A percentile compares a stretch with the other conserved stretches of the same genome.
Evolutionary conservation across 2,329 filamentous ascomycete species (phyloP).

Genomic region (Lasiodiplodia sp.): DNA sequence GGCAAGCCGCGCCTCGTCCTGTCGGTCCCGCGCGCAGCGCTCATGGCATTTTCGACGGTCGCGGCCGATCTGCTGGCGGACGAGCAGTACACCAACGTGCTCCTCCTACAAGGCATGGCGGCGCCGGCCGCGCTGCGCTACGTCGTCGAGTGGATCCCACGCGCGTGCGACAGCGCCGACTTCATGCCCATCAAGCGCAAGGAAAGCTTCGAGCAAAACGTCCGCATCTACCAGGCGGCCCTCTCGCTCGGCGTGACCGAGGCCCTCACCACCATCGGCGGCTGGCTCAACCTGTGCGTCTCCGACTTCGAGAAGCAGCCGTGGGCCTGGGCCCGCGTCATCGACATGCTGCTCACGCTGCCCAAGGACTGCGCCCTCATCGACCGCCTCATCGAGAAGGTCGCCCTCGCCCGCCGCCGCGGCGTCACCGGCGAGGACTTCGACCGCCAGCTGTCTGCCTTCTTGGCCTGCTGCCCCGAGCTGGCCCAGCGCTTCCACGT

Average conservation of each 20-base stretch:
- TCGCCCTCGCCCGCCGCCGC: slow-evolving; percentile 23
- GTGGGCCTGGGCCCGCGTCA: neutral
- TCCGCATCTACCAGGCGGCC: slow-evolving; percentile 28
- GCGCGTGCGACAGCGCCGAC: slow-evolving; percentile 22
- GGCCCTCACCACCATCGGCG: slow-evolving; percentile 20
- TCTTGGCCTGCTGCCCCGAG: neutral
- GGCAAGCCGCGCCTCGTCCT: slow-evolving; percentile 3
- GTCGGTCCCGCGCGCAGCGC: slow-evolving; percentile 15
- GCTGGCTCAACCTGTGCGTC: slow-evolving; percentile 20
- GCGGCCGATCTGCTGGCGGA: neutral
- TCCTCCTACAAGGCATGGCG: slow-evolving; percentile 14
- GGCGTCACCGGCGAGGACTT: neutral
- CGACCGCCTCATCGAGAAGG: slow-evolving; percentile 26
- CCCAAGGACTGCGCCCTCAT: slow-evolving; percentile 19
- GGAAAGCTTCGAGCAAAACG: slow-evolving; percentile 24
- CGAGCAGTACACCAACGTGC: slow-evolving; percentile 8
- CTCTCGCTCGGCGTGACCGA: slow-evolving; percentile 28
- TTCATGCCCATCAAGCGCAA: slow-evolving; percentile 29
- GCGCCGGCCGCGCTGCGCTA: slow-evolving; percentile 25
- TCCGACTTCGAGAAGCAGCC: slow-evolving; percentile 9
- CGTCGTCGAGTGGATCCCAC: slow-evolving; percentile 26
- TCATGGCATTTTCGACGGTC: slow-evolving; percentile 27
- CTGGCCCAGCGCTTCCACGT: slow-evolving; percentile 13
- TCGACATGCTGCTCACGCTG: slow-evolving; percentile 1
- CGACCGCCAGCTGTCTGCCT: neutral